Conservation (phyloP, 1,284 basidiomycete genomes). For the Mycena citricolor region DNA sequence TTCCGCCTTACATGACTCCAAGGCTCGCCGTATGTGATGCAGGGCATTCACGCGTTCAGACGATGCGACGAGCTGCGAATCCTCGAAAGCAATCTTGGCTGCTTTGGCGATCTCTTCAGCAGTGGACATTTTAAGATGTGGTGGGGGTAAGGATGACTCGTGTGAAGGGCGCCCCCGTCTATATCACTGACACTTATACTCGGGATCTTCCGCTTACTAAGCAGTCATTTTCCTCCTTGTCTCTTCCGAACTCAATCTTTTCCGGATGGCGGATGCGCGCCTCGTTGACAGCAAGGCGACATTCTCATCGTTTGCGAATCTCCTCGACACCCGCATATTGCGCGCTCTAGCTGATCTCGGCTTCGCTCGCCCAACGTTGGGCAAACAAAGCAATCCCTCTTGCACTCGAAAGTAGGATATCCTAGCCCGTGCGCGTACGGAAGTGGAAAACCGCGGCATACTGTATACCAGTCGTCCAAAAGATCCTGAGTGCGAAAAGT, state of each 20-base stretch:
- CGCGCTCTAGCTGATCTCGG: slow-evolving; percentile 79
- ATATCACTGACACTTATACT: too few relatives aligned
- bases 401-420: slow-evolving; percentile 90
- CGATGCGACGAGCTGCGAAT: slow-evolving; percentile 75
- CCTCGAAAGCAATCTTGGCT: slow-evolving; percentile 82
- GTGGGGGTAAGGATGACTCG: too few relatives aligned
- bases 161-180: too few relatives aligned
- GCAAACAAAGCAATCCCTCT: slow-evolving; percentile 86
- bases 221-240: too few relatives aligned
- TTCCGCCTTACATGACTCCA: slow-evolving; percentile 61
- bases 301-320: slow-evolving; percentile 68
- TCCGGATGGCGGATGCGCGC: slow-evolving; percentile 18
- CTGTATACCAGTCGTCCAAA: slow-evolving; percentile 88
- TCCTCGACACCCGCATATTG: slow-evolving; percentile 76
- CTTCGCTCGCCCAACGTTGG: slow-evolving; percentile 79
- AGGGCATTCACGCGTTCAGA: slow-evolving; percentile 73
- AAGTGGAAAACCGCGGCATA: slow-evolving; percentile 98
- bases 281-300: slow-evolving; percentile 31
- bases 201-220: too few relatives aligned
- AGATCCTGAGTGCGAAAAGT: slow-evolving; percentile 79
- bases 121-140: too few relatives aligned
- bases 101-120: slow-evolving; percentile 65
- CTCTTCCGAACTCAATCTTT: too few relatives aligned
- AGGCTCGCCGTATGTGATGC: slow-evolving; percentile 63
- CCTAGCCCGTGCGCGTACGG: slow-evolving; percentile 90